These are phyloP conservation scores for Alternaria ventricosa DNA, from an alignment of 2,329 filamentous ascomycete genomes.

Conservation along the genomic window DNA sequence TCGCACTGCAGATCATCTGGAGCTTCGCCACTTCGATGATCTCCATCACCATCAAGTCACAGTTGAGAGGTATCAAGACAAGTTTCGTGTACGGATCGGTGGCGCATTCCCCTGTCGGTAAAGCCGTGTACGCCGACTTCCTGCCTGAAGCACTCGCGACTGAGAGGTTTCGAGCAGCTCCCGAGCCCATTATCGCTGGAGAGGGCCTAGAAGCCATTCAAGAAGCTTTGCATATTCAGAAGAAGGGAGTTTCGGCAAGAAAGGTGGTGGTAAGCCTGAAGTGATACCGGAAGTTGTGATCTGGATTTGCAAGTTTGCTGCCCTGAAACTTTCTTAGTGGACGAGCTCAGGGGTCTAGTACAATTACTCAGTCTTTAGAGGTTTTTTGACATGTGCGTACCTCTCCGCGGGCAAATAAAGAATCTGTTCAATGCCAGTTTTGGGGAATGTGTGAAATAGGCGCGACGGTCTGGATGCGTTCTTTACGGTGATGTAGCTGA, in stretches of 20 bases:
- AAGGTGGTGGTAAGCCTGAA: conserved; percentile 1
- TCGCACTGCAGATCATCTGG: not conserved
- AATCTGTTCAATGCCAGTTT: no score
- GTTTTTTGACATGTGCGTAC: no score
- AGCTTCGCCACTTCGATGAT: not conserved
- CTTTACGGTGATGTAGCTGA: no score
- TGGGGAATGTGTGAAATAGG: no score
- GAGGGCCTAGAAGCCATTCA: conserved; percentile 29
- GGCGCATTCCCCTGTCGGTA: not conserved
- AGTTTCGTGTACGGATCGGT: not conserved
- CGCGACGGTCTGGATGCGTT: no score
- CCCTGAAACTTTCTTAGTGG: not conserved
- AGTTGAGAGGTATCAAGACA: not conserved
- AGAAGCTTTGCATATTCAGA: conserved; percentile 16
- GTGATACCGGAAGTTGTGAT: not conserved
- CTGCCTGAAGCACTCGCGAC: conserved; percentile 19
- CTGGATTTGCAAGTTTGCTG: not conserved
- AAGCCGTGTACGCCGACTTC: conserved; percentile 9
- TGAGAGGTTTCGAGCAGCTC: conserved; percentile 13
- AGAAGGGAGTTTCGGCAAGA: not conserved
- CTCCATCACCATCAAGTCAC: not conserved
- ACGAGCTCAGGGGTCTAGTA: not conserved
- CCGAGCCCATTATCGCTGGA: conserved; percentile 22
- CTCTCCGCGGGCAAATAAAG: no score
- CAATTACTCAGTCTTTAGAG: no score